Evolutionary conservation across 768 basidiomycete species (phyloP), one percentile per base, ranked within the genome.

Genomic region (Pleurotus tuber-regium): DNA sequence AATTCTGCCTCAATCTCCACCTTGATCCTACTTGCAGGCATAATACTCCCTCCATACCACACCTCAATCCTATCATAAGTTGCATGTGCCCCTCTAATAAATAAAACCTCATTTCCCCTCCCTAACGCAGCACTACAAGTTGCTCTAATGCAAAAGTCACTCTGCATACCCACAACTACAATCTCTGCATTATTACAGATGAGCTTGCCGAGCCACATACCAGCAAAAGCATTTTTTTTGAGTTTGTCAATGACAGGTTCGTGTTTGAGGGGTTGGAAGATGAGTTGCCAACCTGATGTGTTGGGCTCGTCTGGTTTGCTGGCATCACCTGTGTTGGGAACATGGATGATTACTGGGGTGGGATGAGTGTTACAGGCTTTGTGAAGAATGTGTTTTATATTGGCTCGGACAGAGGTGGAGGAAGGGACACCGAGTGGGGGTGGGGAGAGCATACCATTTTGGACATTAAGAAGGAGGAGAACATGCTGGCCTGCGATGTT

Each of bases 171-270:
- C 14, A 78, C 79, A 43, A 87, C 74, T 44, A 87, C 73, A 44
- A 87, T 72, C 70, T 86, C 80, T 11, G 84, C 84, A 28, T 79
- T 74, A 2, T 61, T 48, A 0, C 75, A 71, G 29, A 89, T 67
- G 36, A 82, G 59, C 2, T 75, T 70, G 6, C 66, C 75, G 3
- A 89, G 70, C 9, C 46, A 55, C 18, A 85, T 87, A 9, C 82
- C 82, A 0, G 76, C 72, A 56, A 87, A 89, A 23, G 85, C 83
- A 57, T 87, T 86, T 68, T 82, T 86, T 68, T 84, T 84, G 43
- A 69, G 68, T 68, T 87, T 87, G 68, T 87, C 84, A 40, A 87
- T 57, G 46, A 86, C 70, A 43, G 67, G 62, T 62, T 87, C 86
- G 59, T 71, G 59, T 0, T 73, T 64, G 6, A 72, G 71, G 0